Base-by-base conservation (phyloP, 176 grass and related monocot genomes). In the Coix lacrymajobi region DNA sequence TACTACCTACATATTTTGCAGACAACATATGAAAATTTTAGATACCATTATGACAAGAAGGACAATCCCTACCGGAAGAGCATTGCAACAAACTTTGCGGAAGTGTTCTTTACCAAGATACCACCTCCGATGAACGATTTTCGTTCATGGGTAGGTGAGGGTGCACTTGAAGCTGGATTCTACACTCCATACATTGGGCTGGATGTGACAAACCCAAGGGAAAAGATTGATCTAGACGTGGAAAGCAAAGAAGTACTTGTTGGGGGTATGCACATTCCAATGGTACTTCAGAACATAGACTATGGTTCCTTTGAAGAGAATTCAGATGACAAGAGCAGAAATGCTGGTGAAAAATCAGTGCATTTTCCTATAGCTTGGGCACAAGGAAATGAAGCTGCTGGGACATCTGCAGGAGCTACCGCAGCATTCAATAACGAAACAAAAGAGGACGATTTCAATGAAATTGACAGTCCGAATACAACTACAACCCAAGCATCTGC, bases 11-110 rank as follows among this genome's bases (percentile, higher is more conserved):
- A 64, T 49, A 57, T 66, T 37, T 56, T 89, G 68, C 87, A 91
- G 89, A 91, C 92, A 70, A 94, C 92, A 79, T 89, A 94, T 11
- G 87, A 94, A 52, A 91, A 85, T 25, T 94, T 91, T 43, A 83
- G 87, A 82, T 91, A 89, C 58, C 85, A 80, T 30, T 94, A 89
- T 11, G 56, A 87, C 37, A 92, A 85, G 81, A 85, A 84, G 38
- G 84, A 94, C 8, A 94, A 94, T 64, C 92, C 92, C 5, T 89
- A 92, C 74, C 41, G 49, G 33, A 94, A 83, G 81, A 84, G 78
- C 49, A 76, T 82, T 43, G 71, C 80, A 62, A 9, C 69, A 76
- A 94, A 92, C 73, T 89, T 89, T 60, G 66, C 28, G 2, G 84
- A 91, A 58, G 81, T 89, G 31, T 91, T 94, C 67, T 87, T 91